Conservation (phyloP, 306 rosid species). For the Quercus bicolor region DNA sequence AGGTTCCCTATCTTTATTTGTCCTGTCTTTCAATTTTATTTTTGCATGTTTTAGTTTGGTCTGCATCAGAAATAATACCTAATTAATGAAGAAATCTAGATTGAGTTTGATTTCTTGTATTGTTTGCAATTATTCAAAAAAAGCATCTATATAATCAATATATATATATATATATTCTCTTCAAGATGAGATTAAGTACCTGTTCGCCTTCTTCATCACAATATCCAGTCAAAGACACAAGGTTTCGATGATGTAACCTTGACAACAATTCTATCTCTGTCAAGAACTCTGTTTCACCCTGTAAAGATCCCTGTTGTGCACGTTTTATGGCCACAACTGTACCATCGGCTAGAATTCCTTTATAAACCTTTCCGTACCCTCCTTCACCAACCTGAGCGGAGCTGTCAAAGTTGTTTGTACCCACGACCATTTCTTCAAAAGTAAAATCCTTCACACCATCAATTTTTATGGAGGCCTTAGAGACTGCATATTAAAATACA, state of each 20-base stretch:
- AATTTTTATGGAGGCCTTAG: constrained; percentile 51
- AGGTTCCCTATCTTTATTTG: too few relatives aligned
- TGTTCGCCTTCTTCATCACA: constrained; percentile 83
- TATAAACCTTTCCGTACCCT: constrained; percentile 83
- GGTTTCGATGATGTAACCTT: constrained; percentile 82
- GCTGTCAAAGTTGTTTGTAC: constrained; percentile 58
- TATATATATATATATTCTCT: neutral
- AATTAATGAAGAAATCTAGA: neutral
- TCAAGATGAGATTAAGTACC: constrained; percentile 31
- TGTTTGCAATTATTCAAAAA: neutral
- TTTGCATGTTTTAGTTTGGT: too few relatives aligned
- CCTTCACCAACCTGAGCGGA: constrained; percentile 71
- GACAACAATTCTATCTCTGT: constrained; percentile 76
- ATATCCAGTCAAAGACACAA: constrained; percentile 70
- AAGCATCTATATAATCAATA: neutral
- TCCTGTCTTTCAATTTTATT: too few relatives aligned
- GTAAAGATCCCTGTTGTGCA: constrained; percentile 76
- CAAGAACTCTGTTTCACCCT: constrained; percentile 84
- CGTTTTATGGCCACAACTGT: constrained; percentile 75
- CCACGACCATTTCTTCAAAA: constrained; percentile 53
- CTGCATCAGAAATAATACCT: neutral
- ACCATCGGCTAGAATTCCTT: constrained; percentile 57
- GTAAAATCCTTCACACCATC: constrained; percentile 68
- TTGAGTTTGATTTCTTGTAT: constrained; percentile 2
- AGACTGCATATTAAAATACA: constrained; percentile 38